A percentile compares a stretch with the other conserved stretches of the same genome.
phyloP scores from a whole-genome alignment of 2,329 filamentous ascomycete species.

The Colletotrichum tabaci region DNA sequence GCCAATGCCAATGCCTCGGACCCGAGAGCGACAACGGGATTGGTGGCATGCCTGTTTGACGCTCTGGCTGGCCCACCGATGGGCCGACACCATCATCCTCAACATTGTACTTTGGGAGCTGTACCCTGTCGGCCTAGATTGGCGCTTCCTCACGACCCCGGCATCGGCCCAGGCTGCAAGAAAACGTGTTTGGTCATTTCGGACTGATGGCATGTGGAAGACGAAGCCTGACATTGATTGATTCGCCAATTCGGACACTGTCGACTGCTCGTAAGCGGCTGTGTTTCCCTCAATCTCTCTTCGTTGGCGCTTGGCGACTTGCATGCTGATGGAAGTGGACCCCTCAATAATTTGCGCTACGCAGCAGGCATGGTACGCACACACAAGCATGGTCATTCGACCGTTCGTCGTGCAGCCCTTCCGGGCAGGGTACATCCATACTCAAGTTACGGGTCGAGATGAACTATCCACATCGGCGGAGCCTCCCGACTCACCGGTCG shows the following conservation, averaged over 20 bases:
- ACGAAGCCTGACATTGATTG: background rate
- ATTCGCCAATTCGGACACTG: constrained; percentile 22
- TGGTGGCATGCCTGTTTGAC: background rate
- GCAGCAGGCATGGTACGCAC: background rate
- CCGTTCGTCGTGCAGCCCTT: constrained; percentile 5
- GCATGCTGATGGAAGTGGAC: constrained; percentile 14
- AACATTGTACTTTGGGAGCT: background rate
- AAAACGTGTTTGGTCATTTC: background rate
- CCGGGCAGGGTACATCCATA: constrained; percentile 9
- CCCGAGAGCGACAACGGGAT: background rate
- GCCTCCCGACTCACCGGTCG: constrained; percentile 39
- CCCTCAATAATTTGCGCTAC: constrained; percentile 15
- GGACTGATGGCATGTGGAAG: background rate
- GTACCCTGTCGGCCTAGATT: background rate
- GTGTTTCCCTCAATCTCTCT: background rate
- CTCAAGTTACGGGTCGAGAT: constrained; percentile 25
- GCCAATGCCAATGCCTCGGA: background rate
- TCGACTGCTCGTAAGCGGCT: constrained; percentile 1
- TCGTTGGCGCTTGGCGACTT: constrained; percentile 3
- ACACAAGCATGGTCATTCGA: constrained; percentile 17
- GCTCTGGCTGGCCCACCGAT: background rate
- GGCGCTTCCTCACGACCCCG: background rate
- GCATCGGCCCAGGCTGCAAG: background rate
- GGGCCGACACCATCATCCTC: background rate
- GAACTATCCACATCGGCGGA: constrained; percentile 27